Evolutionary conservation across 495 filamentous ascomycete genomes (phyloP).

Genomic region (Tetracladium setigerum): DNA sequence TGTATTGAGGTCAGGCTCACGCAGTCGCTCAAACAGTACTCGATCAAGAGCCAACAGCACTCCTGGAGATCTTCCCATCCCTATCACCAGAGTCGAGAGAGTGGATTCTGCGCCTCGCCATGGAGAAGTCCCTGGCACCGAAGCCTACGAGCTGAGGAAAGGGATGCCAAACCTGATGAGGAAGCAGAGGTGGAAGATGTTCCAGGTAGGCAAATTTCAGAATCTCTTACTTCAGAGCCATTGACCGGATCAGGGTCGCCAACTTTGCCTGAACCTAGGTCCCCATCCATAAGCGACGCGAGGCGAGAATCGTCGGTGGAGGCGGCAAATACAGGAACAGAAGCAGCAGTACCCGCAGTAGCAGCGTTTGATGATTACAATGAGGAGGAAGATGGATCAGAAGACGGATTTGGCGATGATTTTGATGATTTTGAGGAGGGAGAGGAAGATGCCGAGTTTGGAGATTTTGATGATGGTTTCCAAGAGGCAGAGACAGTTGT

Average conservation of each 20-base stretch:
- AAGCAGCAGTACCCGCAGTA: neutral
- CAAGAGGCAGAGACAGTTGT: slow-evolving; percentile 48
- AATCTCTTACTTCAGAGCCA: slow-evolving; percentile 28
- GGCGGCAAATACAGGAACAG: slow-evolving; percentile 7
- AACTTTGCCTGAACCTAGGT: slow-evolving; percentile 33
- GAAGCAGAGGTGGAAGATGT: slow-evolving; percentile 33
- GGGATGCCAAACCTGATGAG: slow-evolving; percentile 78
- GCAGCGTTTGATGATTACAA: slow-evolving; percentile 22
- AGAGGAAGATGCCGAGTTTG: slow-evolving; percentile 69
- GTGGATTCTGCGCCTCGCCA: slow-evolving; percentile 44
- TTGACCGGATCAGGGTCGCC: slow-evolving; percentile 52
- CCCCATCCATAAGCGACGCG: slow-evolving; percentile 20
- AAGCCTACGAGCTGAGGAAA: slow-evolving; percentile 64
- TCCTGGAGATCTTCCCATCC: slow-evolving; percentile 21
- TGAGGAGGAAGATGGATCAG: slow-evolving; percentile 31
- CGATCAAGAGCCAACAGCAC: slow-evolving; percentile 19
- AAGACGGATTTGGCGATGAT: slow-evolving; percentile 68
- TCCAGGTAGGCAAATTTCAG: slow-evolving; percentile 14
- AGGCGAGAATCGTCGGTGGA: slow-evolving; percentile 19
- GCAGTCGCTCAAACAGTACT: slow-evolving; percentile 13
- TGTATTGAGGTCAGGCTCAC: slow-evolving; percentile 14
- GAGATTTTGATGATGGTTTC: slow-evolving; percentile 85
- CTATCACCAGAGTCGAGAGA: slow-evolving; percentile 21
- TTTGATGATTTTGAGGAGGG: slow-evolving; percentile 96
- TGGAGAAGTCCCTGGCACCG: slow-evolving; percentile 82